These are phyloP conservation scores for Tausonia pullulans DNA, from an alignment of 1,284 basidiomycete species.

Conservation along the genomic window DNA sequence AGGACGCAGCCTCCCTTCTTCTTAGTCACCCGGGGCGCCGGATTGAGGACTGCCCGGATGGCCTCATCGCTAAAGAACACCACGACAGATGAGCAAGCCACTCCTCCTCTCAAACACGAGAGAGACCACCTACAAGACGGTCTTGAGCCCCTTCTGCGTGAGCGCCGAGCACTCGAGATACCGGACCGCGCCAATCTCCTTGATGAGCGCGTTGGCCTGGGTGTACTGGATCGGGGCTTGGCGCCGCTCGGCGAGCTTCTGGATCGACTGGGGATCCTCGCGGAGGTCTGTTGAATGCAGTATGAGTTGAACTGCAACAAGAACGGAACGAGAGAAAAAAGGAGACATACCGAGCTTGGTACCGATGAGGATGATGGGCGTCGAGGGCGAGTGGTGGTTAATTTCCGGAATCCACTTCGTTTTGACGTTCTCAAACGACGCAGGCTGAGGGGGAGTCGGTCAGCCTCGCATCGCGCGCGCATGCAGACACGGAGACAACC, in stretches of 20 bases:
- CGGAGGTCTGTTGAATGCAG: conserved; percentile 53
- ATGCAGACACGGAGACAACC: no score
- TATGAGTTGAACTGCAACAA: not conserved
- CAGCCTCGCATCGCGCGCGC: no score
- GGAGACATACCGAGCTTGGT: conserved; percentile 10
- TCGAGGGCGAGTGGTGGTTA: conserved; percentile 84
- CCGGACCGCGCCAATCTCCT: conserved; percentile 87
- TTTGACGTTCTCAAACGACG: conserved; percentile 69
- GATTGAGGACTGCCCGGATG: conserved; percentile 44
- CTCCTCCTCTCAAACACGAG: no score
- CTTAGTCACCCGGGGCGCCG: not conserved
- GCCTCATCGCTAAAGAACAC: conserved; percentile 56
- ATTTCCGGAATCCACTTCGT: conserved; percentile 90
- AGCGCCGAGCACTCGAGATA: conserved; percentile 96
- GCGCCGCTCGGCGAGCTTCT: conserved; percentile 86
- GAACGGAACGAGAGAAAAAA: not conserved
- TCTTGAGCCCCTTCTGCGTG: conserved; percentile 90
- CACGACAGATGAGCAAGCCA: no score
- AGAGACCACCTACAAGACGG: conserved; percentile 6
- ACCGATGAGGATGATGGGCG: conserved; percentile 88
- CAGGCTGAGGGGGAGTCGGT: conserved; percentile 41
- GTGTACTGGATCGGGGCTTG: conserved; percentile 84
- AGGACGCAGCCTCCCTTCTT: conserved; percentile 16
- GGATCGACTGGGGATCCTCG: conserved; percentile 82
- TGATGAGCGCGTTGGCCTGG: not conserved